phyloP scores from a whole-genome alignment of 148 eudicot genomes.

The Diospyros kaki region DNA sequence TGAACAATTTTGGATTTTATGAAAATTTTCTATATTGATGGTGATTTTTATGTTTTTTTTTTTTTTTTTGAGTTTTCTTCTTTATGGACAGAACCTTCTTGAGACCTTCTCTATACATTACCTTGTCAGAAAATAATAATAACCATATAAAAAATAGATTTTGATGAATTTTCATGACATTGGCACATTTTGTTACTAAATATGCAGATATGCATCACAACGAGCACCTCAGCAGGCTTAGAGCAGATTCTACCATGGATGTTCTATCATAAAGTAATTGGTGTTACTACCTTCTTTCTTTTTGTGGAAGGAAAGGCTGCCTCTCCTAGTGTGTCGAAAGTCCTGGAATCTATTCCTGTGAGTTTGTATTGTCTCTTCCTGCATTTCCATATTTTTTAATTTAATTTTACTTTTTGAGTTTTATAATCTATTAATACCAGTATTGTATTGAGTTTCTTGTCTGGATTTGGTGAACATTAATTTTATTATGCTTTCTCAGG shows the following conservation, averaged over 20 bases:
- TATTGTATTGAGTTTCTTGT: not conserved
- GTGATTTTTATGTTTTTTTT: too few relatives aligned
- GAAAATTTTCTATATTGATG: too few relatives aligned
- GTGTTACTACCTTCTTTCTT: conserved; percentile 72
- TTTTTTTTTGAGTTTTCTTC: not conserved
- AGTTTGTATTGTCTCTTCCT: conserved; percentile 22
- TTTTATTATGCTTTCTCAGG: conserved; percentile 34
- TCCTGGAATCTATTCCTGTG: conserved; percentile 84
- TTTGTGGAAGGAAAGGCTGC: conserved; percentile 97
- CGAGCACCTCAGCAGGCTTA: conserved; percentile 75
- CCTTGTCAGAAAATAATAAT: too few relatives aligned
- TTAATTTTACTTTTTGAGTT: not conserved
- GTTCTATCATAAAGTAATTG: conserved; percentile 84
- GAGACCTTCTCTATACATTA: too few relatives aligned
- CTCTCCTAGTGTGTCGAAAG: conserved; percentile 67
- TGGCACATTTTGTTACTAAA: not conserved
- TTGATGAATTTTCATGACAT: not conserved
- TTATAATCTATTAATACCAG: not conserved
- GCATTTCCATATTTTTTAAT: not conserved
- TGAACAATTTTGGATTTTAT: too few relatives aligned
- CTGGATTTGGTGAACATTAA: not conserved
- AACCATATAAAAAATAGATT: too few relatives aligned
- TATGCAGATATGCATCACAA: conserved; percentile 62
- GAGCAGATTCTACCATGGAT: conserved; percentile 92
- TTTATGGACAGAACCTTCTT: too few relatives aligned